phyloP scores from a whole-genome alignment of 306 rosid species.

The Arachis stenosperma region DNA sequence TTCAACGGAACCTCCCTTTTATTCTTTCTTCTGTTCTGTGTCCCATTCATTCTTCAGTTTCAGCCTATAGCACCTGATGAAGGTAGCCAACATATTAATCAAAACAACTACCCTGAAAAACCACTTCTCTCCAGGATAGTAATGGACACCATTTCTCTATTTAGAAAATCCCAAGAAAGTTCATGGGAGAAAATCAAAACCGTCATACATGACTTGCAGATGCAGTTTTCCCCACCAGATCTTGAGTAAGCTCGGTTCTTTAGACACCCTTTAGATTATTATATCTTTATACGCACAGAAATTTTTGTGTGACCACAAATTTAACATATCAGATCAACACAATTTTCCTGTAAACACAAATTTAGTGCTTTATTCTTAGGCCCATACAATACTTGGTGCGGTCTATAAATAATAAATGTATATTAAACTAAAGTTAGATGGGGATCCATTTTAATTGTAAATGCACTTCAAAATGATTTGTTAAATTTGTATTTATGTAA shows the following conservation, averaged over 20 bases:
- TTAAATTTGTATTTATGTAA: not conserved
- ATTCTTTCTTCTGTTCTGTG: conserved; percentile 46
- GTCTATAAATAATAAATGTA: too few relatives aligned
- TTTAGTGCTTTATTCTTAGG: too few relatives aligned
- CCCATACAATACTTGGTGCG: too few relatives aligned
- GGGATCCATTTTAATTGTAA: too few relatives aligned
- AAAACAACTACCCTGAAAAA: conserved; percentile 36
- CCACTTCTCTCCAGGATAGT: conserved; percentile 44
- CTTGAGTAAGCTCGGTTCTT: conserved; percentile 53
- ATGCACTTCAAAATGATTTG: too few relatives aligned
- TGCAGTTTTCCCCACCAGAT: conserved; percentile 60
- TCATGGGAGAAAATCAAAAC: conserved; percentile 59
- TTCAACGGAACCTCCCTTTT: conserved; percentile 43
- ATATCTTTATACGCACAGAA: not conserved
- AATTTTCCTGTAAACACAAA: too few relatives aligned
- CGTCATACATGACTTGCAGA: conserved; percentile 50
- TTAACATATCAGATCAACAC: too few relatives aligned
- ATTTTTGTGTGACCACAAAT: too few relatives aligned
- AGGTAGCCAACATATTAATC: conserved; percentile 42
- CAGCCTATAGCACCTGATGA: conserved; percentile 41
- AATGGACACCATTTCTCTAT: conserved; percentile 45
- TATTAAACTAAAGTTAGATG: too few relatives aligned
- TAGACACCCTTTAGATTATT: not conserved
- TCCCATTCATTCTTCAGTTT: conserved; percentile 43
- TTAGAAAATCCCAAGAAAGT: conserved; percentile 57